phyloP scores from a whole-genome alignment of 306 rosid species.

The Comarum palustre region DNA sequence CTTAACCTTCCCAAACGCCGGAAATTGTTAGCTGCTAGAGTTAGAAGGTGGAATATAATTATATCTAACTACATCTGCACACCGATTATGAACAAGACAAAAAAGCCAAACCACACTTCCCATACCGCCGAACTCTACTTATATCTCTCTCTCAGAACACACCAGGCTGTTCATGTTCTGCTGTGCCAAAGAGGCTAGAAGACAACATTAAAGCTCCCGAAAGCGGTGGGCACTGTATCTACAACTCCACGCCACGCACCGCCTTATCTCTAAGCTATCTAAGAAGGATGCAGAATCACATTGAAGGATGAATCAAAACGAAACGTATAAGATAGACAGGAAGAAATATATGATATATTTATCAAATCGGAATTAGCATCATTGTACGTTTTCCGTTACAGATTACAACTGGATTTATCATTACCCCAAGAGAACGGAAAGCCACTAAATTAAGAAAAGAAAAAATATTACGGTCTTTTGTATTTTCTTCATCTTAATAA shows the following conservation, averaged over 20 bases:
- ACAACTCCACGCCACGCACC: neutral
- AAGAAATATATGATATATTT: neutral
- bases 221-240: neutral
- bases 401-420: neutral
- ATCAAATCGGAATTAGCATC: neutral
- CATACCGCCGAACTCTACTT: neutral
- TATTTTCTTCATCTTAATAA: constrained; percentile 3
- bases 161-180: constrained; percentile 11
- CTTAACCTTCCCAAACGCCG: neutral
- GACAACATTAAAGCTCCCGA: neutral
- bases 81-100: neutral
- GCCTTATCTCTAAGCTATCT: neutral
- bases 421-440: constrained; percentile 2
- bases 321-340: neutral
- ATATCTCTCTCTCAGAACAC: neutral
- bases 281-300: neutral
- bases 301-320: neutral
- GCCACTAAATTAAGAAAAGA: neutral
- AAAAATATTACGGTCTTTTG: neutral
- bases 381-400: constrained; percentile 2
- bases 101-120: neutral
- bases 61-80: neutral
- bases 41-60: neutral
- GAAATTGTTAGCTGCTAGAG: constrained; percentile 2
- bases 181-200: neutral